Evolutionary conservation across 495 filamentous ascomycete genomes (phyloP), one percentile per base, ranked within the genome.

Genomic region (Pseudoneurospora amorphoporcata): DNA sequence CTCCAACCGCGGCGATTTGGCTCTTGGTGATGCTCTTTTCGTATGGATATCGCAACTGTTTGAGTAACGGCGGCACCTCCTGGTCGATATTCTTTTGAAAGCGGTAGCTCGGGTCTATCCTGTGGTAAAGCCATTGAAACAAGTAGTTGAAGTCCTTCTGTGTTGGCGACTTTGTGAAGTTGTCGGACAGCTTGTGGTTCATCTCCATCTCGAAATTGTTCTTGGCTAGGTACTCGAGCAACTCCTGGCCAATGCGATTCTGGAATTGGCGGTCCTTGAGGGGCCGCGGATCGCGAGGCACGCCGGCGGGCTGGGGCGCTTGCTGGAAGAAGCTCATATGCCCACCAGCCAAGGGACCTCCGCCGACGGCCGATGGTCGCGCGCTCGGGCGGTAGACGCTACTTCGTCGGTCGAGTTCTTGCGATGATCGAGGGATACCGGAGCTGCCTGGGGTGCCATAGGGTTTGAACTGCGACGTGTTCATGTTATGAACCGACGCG

Each of bases 151-250:
- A 99, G 79, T 99, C 95, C 78, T 98, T 99, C 76, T 97, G 94
- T 4, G 94, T 98, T n/a, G 95, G 96, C 43, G 91, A 94, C 69
- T 91, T 93, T 77, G 95, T 88, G 19, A 92, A 91, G 74, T 97
- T 97, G 69, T 93, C 90, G 3, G 91, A 90, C 39, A 99, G 84
- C 39, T 90, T 90, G 80, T 98, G 90, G 78, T 96, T 97, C 91
- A 95, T 97, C 74, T 97, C 94, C 87, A 98, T 89, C 83, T 99
- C 95, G 76, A 98, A 99, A 73, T 95, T 95, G 77, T 95, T 89
- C 39, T 92, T 88, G 6, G 93, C 88, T 73, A 98, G 84, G 77
- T 97, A 99, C 69, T 99, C 96, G 73, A 97, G 81, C 17, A 99
- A 83, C 79, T 99, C 93, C 74, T 95, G 92, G 8, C 89, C 92